Evolutionary conservation across 1,284 basidiomycete genomes (phyloP).

Genomic region (Meripilus lineatus): DNA sequence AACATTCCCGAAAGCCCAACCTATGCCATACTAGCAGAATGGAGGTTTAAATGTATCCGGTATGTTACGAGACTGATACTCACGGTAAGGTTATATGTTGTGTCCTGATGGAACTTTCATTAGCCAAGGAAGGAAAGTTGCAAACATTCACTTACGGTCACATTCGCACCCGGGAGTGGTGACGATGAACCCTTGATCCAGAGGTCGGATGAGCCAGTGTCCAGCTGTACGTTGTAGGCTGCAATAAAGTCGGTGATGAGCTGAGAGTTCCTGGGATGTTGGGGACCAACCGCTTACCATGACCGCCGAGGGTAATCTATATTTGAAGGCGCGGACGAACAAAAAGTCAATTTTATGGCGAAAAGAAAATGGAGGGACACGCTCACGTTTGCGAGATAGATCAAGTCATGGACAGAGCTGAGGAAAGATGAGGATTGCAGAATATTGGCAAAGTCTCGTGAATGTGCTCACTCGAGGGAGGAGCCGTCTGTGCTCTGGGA

Average conservation of each 20-base stretch:
- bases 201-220: constrained; percentile 80
- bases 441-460: constrained; percentile 20
- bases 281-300: constrained; percentile 37
- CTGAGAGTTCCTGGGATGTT: background rate
- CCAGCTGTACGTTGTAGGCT: constrained; percentile 70
- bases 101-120: constrained; percentile 27
- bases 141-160: constrained; percentile 41
- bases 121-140: background rate
- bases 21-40: constrained; percentile 62
- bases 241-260: constrained; percentile 3
- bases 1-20: constrained; percentile 65
- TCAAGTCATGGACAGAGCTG: constrained; percentile 62
- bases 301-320: constrained; percentile 62
- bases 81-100: constrained; percentile 57
- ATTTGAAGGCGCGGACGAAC: constrained; percentile 6
- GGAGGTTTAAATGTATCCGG: background rate
- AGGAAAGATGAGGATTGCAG: too few species aligned
- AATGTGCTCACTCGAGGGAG: constrained; percentile 1
- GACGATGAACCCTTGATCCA: constrained; percentile 55
- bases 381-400: constrained; percentile 72
- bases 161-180: constrained; percentile 46
- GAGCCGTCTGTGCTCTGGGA: too few species aligned
- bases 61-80: constrained; percentile 17
- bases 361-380: background rate
- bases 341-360: background rate